Base-by-base conservation (phyloP, 139 green algal genomes). In the Pseudopediastrum boryanum region DNA sequence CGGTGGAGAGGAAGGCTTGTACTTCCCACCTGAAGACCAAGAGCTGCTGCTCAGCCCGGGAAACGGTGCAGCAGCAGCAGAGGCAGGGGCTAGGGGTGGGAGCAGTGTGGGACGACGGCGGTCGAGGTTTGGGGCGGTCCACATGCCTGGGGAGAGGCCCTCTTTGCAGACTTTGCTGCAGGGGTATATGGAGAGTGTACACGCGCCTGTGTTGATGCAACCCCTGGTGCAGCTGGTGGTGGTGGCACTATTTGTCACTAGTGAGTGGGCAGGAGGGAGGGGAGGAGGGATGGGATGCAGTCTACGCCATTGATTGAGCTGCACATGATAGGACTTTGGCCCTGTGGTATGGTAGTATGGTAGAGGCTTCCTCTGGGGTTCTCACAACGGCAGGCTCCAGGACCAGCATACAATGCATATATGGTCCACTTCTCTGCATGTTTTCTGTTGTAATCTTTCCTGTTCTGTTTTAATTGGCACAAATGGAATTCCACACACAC, bases 151-250 rank as follows among this genome's bases (percentile, higher is more conserved):
- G 2, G 71, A 68, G 35, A 68, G 58, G 54, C 44, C 69, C 31
- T 85, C 80, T 16, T 50, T 85, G 35, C 80, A 85, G 64, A 69
- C 73, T 5, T 46, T 85, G 23, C 43, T 85, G 52, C 80, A 85
- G 80, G 50, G 43, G 13, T 93, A 90, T 83, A 92, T 95, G 81
- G 81, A 85, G 46, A 44, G 76, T 6, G 62, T 92, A 27, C 90
- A 94, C 65, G 89, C 88, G 1, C 91, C 91, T 0, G 16, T 78
- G 58, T 79, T 95, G 77, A 54, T 77, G 13, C 66, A 71, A 48
- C 86, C 80, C 0, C 38, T 31, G 12, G 85, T 83, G 46, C 91
- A 95, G 81, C 71, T 54, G 4, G 75, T 33, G 0, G 86, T 94
- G 50, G 81, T 94, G 70, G 66, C 66, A 6, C 13, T 89, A 13